Conservation (phyloP, 2,329 filamentous ascomycete species). For the Sclerotinia borealis region DNA sequence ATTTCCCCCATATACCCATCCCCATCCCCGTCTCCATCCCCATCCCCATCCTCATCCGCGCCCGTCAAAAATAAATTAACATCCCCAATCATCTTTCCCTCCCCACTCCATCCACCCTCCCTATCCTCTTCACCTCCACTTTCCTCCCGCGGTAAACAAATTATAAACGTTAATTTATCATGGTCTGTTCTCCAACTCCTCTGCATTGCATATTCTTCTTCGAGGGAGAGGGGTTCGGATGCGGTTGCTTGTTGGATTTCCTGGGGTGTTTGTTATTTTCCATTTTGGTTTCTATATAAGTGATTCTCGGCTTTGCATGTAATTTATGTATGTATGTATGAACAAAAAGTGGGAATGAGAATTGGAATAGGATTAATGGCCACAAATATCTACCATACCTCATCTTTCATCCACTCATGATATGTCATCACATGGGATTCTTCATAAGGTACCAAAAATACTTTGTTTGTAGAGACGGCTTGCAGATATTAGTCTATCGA, state of each 20-base stretch:
- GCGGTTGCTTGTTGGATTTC: constrained; percentile 78
- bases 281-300: too few species aligned
- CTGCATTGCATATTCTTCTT: constrained; percentile 88
- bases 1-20: constrained; percentile 60
- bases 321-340: neutral
- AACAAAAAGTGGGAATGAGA: neutral
- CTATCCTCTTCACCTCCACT: neutral
- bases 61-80: constrained; percentile 72
- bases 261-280: constrained; percentile 35
- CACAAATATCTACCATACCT: constrained; percentile 10
- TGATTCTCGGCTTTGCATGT: too few species aligned
- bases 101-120: constrained; percentile 42
- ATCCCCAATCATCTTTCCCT: constrained; percentile 60
- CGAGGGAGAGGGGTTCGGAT: constrained; percentile 73
- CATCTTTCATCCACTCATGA: constrained; percentile 79
- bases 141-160: constrained; percentile 42
- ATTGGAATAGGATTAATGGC: neutral
- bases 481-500: neutral
- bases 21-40: constrained; percentile 37
- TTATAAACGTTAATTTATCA: constrained; percentile 91
- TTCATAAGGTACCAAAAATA: constrained; percentile 80
- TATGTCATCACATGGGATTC: constrained; percentile 75
- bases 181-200: constrained; percentile 71
- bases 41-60: constrained; percentile 40
- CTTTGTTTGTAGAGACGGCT: constrained; percentile 61